Conservation (phyloP, 208 protist species). For the Angomonas ambiguus region DNA sequence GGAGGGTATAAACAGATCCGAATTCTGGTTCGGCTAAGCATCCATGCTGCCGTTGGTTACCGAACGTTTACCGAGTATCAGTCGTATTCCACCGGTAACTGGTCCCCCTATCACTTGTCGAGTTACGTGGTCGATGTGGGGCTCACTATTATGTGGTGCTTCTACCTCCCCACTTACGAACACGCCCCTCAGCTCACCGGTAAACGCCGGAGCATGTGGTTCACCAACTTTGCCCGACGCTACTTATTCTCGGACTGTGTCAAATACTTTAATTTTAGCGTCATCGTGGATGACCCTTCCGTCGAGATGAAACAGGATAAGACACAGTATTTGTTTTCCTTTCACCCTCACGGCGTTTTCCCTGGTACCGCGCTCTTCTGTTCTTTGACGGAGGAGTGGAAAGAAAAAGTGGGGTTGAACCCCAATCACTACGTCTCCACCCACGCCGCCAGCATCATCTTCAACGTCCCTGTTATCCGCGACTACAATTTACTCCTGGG, state of each 20-base stretch:
- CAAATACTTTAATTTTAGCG: constrained; percentile 65
- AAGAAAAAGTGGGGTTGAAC: constrained; percentile 50
- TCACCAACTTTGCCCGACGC: constrained; percentile 44
- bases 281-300: constrained; percentile 51
- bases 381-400: constrained; percentile 51
- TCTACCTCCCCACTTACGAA: constrained; percentile 59
- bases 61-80: constrained; percentile 40
- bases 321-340: constrained; percentile 73
- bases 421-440: constrained; percentile 35
- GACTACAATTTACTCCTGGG: constrained; percentile 73
- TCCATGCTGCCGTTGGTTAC: constrained; percentile 58
- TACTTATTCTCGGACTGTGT: constrained; percentile 58
- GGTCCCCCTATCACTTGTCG: constrained; percentile 1
- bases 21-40: constrained; percentile 25
- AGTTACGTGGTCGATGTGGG: constrained; percentile 12
- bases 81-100: constrained; percentile 9
- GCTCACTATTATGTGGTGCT: constrained; percentile 9
- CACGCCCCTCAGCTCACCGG: constrained; percentile 61
- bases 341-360: constrained; percentile 83
- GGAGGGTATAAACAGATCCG: constrained; percentile 37
- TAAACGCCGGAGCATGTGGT: constrained; percentile 34
- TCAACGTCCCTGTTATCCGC: constrained; percentile 64
- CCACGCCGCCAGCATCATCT: constrained; percentile 71
- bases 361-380: constrained; percentile 64
- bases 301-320: constrained; percentile 45